Conservation (phyloP, 2,329 filamentous ascomycete genomes). For the Fusarium ambrosium region DNA sequence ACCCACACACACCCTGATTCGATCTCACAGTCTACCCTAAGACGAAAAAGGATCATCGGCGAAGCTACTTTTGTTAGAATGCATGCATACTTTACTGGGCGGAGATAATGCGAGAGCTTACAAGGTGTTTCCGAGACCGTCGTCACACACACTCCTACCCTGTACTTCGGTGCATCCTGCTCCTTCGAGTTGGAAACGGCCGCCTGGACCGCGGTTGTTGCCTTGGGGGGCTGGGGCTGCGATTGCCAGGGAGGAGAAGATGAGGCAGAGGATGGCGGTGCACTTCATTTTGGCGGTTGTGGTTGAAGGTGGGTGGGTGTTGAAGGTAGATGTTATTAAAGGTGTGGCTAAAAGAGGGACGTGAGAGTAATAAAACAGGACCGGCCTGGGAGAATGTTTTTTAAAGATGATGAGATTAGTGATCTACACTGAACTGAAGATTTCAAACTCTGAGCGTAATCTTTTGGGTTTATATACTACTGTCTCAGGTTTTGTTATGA, state of each 20-base stretch:
- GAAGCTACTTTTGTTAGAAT: background rate
- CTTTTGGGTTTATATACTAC: background rate
- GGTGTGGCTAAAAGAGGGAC: background rate
- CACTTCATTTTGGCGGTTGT: slow-evolving; percentile 7
- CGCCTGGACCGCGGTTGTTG: slow-evolving; percentile 12
- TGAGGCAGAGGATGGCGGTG: background rate
- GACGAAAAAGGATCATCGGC: background rate
- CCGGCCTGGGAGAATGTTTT: background rate
- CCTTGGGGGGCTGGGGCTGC: background rate
- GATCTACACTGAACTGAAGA: background rate
- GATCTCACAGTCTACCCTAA: background rate
- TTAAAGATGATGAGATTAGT: background rate
- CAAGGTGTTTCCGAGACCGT: slow-evolving; percentile 29
- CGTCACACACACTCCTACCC: slow-evolving; percentile 21
- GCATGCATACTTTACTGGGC: background rate
- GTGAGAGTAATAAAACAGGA: background rate
- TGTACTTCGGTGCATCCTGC: slow-evolving; percentile 5
- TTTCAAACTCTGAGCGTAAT: background rate
- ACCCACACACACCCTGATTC: background rate
- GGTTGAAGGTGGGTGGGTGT: background rate
- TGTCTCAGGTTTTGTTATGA: background rate
- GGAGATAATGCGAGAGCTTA: background rate
- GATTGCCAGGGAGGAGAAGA: background rate
- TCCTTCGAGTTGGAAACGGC: slow-evolving; percentile 13
- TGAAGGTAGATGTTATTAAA: background rate